Evolutionary conservation across 2,329 filamentous ascomycete species (phyloP), one percentile per base, ranked within the genome.

Genomic region (Claviceps pusilla): DNA sequence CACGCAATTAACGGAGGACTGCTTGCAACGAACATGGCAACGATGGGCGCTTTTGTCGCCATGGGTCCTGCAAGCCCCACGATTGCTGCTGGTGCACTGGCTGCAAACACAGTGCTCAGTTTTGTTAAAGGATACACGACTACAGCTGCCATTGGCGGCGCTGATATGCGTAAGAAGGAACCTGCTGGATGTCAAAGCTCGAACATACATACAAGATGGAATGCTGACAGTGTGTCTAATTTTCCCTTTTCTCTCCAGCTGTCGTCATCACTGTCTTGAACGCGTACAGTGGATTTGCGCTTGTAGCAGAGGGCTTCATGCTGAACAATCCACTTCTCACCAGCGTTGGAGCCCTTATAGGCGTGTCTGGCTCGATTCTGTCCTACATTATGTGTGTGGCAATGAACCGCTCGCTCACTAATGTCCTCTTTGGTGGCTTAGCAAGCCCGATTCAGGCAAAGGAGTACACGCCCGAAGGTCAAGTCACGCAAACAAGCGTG

Each of bases 251-350:
- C 43, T 16, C 24, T 19, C 24, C 58, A 77, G 74, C 85, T 14
- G 88, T 94, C 5, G 87, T 93, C 37, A 94, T 94, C 58, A 94
- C 88, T 0, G 89, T 95, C 1, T 71, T 95, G 24, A 95, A 95
- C 61, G 89, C 89, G 0, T 95, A 95, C 66, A 91, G 87, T 50
- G 89, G 89, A 12, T 95, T 95, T 55, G 89, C 89, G 0, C 76
- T 95, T 2, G 88, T 95, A 0, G 89, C 89, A 0, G 89, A 95
- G 68, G 89, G 89, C 0, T 84, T 95, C 66, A 95, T 95, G 89
- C 75, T 95, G 14, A 83, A 93, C 60, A 95, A 94, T 56, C 82
- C 89, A 0, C 76, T 95, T 0, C 75, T 95, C 1, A 94, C 88
- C 0, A 89, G 86, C 0, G 85, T 95, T 3, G 89, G 89, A 3